A percentile compares a stretch with the other conserved stretches of the same genome.
Evolutionary conservation across 176 grass and related monocot species (phyloP).

Genomic region (Aegilops sharonensis): DNA sequence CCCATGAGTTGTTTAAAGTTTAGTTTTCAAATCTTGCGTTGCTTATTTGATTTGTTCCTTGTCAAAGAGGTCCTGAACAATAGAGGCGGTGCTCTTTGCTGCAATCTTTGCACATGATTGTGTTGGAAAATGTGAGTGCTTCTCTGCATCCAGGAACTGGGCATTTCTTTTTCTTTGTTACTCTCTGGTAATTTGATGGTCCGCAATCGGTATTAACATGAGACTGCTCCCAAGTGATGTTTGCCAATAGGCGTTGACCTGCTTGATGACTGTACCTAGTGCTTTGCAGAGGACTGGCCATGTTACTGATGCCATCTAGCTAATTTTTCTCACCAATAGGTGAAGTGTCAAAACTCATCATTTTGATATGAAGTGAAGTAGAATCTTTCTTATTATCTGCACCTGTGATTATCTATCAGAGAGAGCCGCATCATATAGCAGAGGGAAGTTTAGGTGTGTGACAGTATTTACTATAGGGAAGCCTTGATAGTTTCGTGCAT

Average conservation of each 20-base stretch:
- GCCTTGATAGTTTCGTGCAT: neutral
- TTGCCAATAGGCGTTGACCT: conserved; percentile 57
- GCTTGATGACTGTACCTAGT: conserved; percentile 46
- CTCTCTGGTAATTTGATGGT: conserved; percentile 94
- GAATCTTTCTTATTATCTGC: neutral
- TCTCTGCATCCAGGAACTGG: conserved; percentile 84
- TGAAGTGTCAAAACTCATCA: neutral
- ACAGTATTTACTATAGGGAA: neutral
- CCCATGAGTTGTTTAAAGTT: conserved; percentile 9
- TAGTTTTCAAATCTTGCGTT: neutral
- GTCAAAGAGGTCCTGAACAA: neutral
- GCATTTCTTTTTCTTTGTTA: conserved; percentile 79
- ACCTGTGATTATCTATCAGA: conserved; percentile 5
- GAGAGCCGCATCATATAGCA: neutral
- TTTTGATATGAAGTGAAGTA: conserved; percentile 8
- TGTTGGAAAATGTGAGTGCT: conserved; percentile 81
- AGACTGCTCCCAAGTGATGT: conserved; percentile 79
- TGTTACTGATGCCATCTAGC: conserved; percentile 20
- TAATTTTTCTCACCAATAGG: conserved; percentile 32
- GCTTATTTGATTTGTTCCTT: neutral
- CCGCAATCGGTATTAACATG: conserved; percentile 91
- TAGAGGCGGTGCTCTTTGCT: conserved; percentile 76
- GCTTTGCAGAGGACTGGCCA: conserved; percentile 37
- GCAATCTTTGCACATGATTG: conserved; percentile 93
- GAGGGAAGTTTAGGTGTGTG: conserved; percentile 1